Conservation (phyloP, 768 basidiomycete species). For the Zangia roseola region DNA sequence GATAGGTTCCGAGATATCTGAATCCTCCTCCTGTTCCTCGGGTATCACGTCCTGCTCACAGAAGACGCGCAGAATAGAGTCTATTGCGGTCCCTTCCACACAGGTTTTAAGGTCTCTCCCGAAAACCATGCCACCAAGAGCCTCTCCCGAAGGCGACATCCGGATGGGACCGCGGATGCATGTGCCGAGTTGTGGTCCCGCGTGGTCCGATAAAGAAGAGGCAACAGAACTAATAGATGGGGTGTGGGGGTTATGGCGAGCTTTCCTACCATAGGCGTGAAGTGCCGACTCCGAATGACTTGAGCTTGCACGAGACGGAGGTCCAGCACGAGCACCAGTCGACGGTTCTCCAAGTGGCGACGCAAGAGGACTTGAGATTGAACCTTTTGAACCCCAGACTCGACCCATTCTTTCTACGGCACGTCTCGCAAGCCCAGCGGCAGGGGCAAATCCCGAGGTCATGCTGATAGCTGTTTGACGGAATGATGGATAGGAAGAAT, state of each 20-base stretch:
- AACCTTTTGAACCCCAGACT: slow-evolving; percentile 49
- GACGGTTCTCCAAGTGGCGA: slow-evolving; percentile 44
- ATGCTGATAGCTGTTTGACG: slow-evolving; percentile 75
- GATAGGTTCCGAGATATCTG: not conserved
- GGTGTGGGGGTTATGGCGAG: slow-evolving; percentile 56
- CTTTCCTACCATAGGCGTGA: slow-evolving; percentile 32
- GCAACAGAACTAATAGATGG: slow-evolving; percentile 55
- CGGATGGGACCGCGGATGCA: slow-evolving; percentile 54
- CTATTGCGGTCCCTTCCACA: slow-evolving; percentile 56
- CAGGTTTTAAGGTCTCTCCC: slow-evolving; percentile 55
- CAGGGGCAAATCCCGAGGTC: slow-evolving; percentile 64
- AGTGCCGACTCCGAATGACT: slow-evolving; percentile 34
- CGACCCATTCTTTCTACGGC: slow-evolving; percentile 78
- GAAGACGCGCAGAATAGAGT: slow-evolving; percentile 14
- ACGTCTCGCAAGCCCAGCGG: slow-evolving; percentile 71
- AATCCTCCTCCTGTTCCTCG: not conserved
- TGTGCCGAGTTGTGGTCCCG: slow-evolving; percentile 55
- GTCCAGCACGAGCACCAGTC: slow-evolving; percentile 33
- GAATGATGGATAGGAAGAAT: slow-evolving; percentile 34
- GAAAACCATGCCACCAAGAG: slow-evolving; percentile 60
- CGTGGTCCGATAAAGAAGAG: slow-evolving; percentile 48
- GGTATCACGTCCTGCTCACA: slow-evolving; percentile 4
- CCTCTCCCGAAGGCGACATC: slow-evolving; percentile 32
- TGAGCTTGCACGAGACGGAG: slow-evolving; percentile 40
- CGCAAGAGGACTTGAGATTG: slow-evolving; percentile 42